phyloP scores from a whole-genome alignment of 129 eudicot species.

The Erigeron canadensis region DNA sequence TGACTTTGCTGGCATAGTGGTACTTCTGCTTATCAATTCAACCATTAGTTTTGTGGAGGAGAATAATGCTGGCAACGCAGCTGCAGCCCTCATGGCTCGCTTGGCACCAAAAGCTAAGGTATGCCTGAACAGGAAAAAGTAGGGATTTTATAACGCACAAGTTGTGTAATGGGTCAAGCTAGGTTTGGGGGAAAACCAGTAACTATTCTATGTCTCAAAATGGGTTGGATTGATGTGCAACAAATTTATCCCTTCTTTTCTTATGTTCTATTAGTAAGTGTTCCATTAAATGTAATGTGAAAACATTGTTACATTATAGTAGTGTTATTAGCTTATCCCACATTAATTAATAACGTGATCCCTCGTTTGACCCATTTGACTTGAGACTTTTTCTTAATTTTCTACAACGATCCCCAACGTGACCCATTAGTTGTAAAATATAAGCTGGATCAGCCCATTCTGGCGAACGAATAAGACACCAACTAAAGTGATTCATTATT shows the following conservation, averaged over 20 bases:
- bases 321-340: too few relatives aligned
- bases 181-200: not conserved
- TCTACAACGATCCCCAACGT: not conserved
- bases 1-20: conserved; percentile 45
- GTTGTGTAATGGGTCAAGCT: not conserved
- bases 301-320: too few relatives aligned
- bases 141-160: too few relatives aligned
- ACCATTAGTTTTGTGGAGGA: conserved; percentile 58
- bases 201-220: not conserved
- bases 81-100: conserved; percentile 63
- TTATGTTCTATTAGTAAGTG: too few relatives aligned
- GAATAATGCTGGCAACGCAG: conserved; percentile 61
- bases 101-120: conserved; percentile 63
- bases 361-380: conserved; percentile 1
- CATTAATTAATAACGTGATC: not conserved
- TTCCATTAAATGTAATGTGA: too few relatives aligned
- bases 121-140: not conserved
- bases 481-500: conserved; percentile 11
- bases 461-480: not conserved
- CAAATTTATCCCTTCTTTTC: not conserved
- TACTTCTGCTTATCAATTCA: conserved; percentile 49
- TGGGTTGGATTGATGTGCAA: not conserved
- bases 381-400: not conserved
- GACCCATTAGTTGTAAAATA: not conserved
- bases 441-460: not conserved